Evolutionary conservation across 2,329 filamentous ascomycete genomes (phyloP).

Genomic region (Cytospora mali): DNA sequence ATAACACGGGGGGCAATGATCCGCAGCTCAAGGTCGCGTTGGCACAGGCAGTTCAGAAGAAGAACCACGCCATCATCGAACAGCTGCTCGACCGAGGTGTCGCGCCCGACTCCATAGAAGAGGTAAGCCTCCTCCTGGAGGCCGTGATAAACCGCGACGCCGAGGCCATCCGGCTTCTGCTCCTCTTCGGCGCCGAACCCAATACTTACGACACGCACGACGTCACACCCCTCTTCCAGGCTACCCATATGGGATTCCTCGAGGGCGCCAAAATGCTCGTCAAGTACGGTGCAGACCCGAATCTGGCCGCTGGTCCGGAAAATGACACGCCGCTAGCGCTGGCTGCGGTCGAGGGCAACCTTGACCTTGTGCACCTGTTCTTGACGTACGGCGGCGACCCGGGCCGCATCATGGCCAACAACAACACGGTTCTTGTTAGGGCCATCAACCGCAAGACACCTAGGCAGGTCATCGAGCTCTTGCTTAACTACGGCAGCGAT

Average conservation of each 20-base stretch:
- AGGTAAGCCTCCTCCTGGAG: slow-evolving; percentile 54
- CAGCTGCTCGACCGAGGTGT: slow-evolving; percentile 62
- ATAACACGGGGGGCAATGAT: slow-evolving; percentile 45
- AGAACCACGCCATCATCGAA: slow-evolving; percentile 59
- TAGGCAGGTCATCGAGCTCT: slow-evolving; percentile 56
- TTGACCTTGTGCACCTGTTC: slow-evolving; percentile 60
- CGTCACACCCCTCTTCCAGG: slow-evolving; percentile 53
- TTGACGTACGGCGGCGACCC: slow-evolving; percentile 64
- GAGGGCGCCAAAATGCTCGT: slow-evolving; percentile 61
- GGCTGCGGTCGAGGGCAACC: slow-evolving; percentile 54
- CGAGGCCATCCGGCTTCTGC: slow-evolving; percentile 57
- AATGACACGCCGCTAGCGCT: slow-evolving; percentile 58
- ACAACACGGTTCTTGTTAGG: slow-evolving; percentile 63
- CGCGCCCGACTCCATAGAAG: slow-evolving; percentile 50
- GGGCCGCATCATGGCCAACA: slow-evolving; percentile 55
- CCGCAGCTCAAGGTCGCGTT: slow-evolving; percentile 51
- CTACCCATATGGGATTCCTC: slow-evolving; percentile 55
- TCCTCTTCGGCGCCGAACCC: slow-evolving; percentile 60
- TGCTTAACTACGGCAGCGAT: slow-evolving; percentile 62
- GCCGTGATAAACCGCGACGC: slow-evolving; percentile 54
- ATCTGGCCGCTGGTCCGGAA: slow-evolving; percentile 44
- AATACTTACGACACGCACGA: slow-evolving; percentile 53
- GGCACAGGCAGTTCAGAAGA: slow-evolving; percentile 56
- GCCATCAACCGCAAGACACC: slow-evolving; percentile 62
- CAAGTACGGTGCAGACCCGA: slow-evolving; percentile 59